A percentile compares a stretch with the other conserved stretches of the same genome.
Evolutionary conservation across 768 basidiomycete species (phyloP).

Genomic region (Phlebiopsis gigantea): DNA sequence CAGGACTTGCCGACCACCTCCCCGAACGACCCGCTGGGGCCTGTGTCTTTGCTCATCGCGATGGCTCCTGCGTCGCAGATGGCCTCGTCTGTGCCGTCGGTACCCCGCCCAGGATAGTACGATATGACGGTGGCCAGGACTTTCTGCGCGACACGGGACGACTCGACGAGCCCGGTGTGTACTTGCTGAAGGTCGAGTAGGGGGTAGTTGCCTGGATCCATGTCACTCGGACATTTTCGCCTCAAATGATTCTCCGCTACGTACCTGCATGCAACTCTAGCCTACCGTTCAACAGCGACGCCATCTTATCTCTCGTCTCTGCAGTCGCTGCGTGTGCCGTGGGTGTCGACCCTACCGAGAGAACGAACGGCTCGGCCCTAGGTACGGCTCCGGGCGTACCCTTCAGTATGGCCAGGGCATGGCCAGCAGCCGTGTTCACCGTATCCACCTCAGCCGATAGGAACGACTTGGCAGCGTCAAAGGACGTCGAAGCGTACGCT

Average conservation of each 20-base stretch:
- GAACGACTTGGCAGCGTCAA: constrained; percentile 58
- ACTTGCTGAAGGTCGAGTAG: constrained; percentile 82
- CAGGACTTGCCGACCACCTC: constrained; percentile 63
- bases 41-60: constrained; percentile 85
- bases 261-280: constrained; percentile 76
- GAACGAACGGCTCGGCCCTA: constrained; percentile 49
- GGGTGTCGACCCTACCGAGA: constrained; percentile 86
- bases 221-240: neutral
- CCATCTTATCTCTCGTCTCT: constrained; percentile 39
- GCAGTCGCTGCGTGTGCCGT: constrained; percentile 74
- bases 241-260: constrained; percentile 9
- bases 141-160: constrained; percentile 52
- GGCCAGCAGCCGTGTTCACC: constrained; percentile 60
- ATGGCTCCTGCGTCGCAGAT: constrained; percentile 81
- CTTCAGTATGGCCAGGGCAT: constrained; percentile 44
- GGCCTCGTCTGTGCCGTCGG: constrained; percentile 61
- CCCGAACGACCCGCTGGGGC: constrained; percentile 67
- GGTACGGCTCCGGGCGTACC: constrained; percentile 27
- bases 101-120: constrained; percentile 68
- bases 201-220: constrained; percentile 68
- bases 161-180: constrained; percentile 61
- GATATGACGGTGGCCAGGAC: constrained; percentile 74
- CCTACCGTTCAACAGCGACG: constrained; percentile 46
- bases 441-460: constrained; percentile 65
- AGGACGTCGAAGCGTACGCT: constrained; percentile 70